Conservation (phyloP, 108 stramenopile species). For the Epipyxis sp. region DNA sequence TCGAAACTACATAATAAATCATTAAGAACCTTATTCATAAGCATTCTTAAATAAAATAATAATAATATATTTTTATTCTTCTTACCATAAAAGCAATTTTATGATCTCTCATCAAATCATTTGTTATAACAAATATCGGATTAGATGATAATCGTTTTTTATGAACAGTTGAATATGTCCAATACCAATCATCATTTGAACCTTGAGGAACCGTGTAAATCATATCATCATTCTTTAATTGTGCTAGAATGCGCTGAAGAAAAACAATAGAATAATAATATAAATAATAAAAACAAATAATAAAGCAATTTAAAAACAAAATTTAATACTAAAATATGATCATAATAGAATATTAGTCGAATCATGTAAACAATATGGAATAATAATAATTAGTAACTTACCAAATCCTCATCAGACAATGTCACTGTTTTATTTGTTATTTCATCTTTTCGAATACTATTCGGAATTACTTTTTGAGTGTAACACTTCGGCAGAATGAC, state of each 20-base stretch:
- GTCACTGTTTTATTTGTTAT: neutral
- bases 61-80: too few species aligned
- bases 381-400: too few species aligned
- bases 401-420: too few species aligned
- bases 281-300: neutral
- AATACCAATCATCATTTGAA: slow-evolving; percentile 48
- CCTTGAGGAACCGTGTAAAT: slow-evolving; percentile 37
- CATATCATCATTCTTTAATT: slow-evolving; percentile 17
- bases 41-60: too few species aligned
- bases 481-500: slow-evolving; percentile 43
- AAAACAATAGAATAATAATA: neutral
- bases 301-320: too few species aligned
- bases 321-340: too few species aligned
- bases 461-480: slow-evolving; percentile 7
- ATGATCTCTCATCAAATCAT: slow-evolving; percentile 51
- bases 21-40: too few species aligned
- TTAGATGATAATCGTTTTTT: neutral
- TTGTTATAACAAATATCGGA: slow-evolving; percentile 39
- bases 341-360: too few species aligned
- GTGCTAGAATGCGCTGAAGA: neutral
- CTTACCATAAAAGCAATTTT: slow-evolving; percentile 34
- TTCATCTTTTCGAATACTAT: neutral
- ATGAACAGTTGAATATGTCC: slow-evolving; percentile 45
- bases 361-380: too few species aligned
- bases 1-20: too few species aligned